phyloP scores from a whole-genome alignment of 1,139 yeast species.

The Candida pseudocylindracea region DNA sequence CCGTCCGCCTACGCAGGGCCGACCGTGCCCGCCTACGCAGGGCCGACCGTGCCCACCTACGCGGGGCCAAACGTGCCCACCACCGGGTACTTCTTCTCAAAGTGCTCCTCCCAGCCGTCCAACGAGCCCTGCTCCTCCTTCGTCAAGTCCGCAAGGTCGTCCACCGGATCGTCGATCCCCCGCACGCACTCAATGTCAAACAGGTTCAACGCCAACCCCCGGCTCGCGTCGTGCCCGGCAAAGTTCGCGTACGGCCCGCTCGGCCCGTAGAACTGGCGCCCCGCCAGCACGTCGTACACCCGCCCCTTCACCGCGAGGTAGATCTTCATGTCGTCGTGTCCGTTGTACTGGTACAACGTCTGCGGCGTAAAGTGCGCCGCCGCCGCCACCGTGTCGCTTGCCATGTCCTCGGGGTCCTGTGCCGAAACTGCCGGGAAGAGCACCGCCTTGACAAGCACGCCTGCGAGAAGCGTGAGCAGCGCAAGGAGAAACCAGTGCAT shows the following conservation, averaged over 20 bases:
- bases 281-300: constrained; percentile 69
- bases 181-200: constrained; percentile 46
- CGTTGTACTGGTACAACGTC: constrained; percentile 55
- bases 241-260: constrained; percentile 90
- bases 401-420: not conserved
- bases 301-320: constrained; percentile 68
- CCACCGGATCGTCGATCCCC: constrained; percentile 50
- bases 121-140: constrained; percentile 44
- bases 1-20: too few relatives aligned
- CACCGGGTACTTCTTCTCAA: constrained; percentile 51
- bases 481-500: not conserved
- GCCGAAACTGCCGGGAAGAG: not conserved
- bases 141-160: constrained; percentile 36
- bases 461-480: not conserved
- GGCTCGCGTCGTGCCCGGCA: constrained; percentile 92
- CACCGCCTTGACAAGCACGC: not conserved
- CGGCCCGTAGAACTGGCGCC: constrained; percentile 84
- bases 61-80: constrained; percentile 26
- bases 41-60: too few relatives aligned
- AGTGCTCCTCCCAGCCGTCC: constrained; percentile 73
- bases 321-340: constrained; percentile 55
- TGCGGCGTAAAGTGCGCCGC: constrained; percentile 61
- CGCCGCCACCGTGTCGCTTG: not conserved
- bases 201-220: constrained; percentile 82
- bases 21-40: too few relatives aligned